phyloP scores from a whole-genome alignment of 2,329 filamentous ascomycete genomes.

The Pseudopithomyces maydicus region DNA sequence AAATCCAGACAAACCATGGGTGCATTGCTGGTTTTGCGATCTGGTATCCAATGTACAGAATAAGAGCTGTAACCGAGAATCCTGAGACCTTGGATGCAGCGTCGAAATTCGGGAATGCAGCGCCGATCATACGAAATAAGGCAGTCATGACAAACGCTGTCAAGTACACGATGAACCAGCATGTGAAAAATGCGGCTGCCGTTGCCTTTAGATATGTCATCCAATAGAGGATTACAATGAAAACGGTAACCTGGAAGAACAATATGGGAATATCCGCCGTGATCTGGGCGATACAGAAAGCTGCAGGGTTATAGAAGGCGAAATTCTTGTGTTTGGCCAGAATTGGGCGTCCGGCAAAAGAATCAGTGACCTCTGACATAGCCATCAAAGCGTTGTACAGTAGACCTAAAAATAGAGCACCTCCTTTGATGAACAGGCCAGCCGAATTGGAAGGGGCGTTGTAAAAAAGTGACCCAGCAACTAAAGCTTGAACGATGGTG shows the following conservation, averaged over 20 bases:
- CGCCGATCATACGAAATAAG: slow-evolving; percentile 78
- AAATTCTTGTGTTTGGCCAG: slow-evolving; percentile 87
- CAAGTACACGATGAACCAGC: slow-evolving; percentile 72
- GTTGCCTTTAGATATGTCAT: slow-evolving; percentile 77
- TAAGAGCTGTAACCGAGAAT: slow-evolving; percentile 49
- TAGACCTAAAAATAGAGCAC: slow-evolving; percentile 67
- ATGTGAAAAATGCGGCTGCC: slow-evolving; percentile 79
- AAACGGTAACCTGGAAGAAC: slow-evolving; percentile 63
- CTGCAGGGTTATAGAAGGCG: slow-evolving; percentile 85
- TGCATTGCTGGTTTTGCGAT: slow-evolving; percentile 47
- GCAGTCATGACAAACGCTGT: slow-evolving; percentile 78
- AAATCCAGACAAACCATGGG: slow-evolving; percentile 59
- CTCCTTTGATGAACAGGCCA: slow-evolving; percentile 68
- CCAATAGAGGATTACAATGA: slow-evolving; percentile 75
- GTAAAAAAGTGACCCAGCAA: slow-evolving; percentile 72
- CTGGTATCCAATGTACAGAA: slow-evolving; percentile 10
- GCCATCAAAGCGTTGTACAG: slow-evolving; percentile 66
- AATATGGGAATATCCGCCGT: slow-evolving; percentile 60
- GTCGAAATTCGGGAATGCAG: slow-evolving; percentile 65
- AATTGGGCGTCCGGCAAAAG: slow-evolving; percentile 71
- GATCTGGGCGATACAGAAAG: slow-evolving; percentile 74
- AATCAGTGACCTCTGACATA: slow-evolving; percentile 66
- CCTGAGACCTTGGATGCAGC: slow-evolving; percentile 63
- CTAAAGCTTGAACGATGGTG: slow-evolving; percentile 64
- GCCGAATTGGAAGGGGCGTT: slow-evolving; percentile 61